Evolutionary conservation across 768 basidiomycete genomes (phyloP), one percentile per base, ranked within the genome.

Genomic region (Amanita rubescens): DNA sequence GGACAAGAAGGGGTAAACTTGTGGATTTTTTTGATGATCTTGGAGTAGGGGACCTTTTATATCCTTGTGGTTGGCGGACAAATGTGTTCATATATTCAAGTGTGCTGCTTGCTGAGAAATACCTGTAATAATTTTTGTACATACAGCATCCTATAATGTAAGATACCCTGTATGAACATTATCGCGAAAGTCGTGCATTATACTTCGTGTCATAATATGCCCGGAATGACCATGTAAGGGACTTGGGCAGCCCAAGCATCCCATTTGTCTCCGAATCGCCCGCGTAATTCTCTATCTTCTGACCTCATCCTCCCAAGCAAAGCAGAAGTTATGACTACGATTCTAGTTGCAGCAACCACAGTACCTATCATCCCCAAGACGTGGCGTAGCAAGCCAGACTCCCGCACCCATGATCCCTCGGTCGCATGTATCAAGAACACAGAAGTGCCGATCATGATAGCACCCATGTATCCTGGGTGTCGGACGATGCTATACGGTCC

Each of bases 391-490:
- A 69, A 59, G n/a, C 73, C 75, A 58, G 71, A 75, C 55, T 75
- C 74, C 38, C 68, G 60, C 17, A 69, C 59, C 75, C 74, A 79
- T 14, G 77, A 78, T 9, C 75, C 75, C 17, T 20, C 25, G 45
- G 66, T 63, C 5, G 60, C 63, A 60, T 73, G 69, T 61, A 69
- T 71, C 9, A 67, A 58, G 8, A 64, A 49, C 8, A 71, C 61
- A 1, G 75, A 75, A 33, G 53, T 27, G 8, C 70, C 67, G 32
- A 67, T 51, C 8, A 78, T 49, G 17, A 77, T 60, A 3, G 69
- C 58, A 35, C 74, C 76, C 1, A 68, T 62, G 57, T 80, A 80
- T 14, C 73, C 71, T 1, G 79, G 79, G 56, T 81, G 79, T 51
- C 79, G 67, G 10, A 77, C 76, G 20, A 69, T 49, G 2, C 63